Evolutionary conservation across 306 rosid genomes (phyloP), one percentile per base, ranked within the genome.

Genomic region (Lathyrus sativus): DNA sequence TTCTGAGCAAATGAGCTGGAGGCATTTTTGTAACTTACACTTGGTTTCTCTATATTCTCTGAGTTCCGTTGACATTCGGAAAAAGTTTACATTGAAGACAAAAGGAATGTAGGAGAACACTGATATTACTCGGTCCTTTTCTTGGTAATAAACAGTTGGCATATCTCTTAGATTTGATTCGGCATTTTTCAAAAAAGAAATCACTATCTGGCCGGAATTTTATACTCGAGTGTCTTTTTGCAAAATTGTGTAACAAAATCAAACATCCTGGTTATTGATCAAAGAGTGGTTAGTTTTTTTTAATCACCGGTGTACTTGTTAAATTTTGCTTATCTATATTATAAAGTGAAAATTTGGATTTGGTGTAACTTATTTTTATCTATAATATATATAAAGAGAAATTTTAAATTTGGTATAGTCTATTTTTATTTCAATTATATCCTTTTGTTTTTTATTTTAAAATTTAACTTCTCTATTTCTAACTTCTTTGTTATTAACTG

Each of bases 1-100:
- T 55, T 72, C 44, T 76, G 72, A 72, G 77, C 59, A 14, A 44
- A 48, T 77, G 60, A 42, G 79, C 72, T 71, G 79, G 78, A 50
- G 86, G 68, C 84, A 68, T 67, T 71, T 82, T 75, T 72, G 63
- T 77, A 70, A 28, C 15, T 67, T 10, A 60, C 45, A 31, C 54
- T 4, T 58, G 56, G 35, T 46, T 77, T 35, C n/a, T 56, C 17
- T 69, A 61, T 71, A 46, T 73, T 28, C 59, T 45, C 67, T 55
- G 59, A 26, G 45, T 64, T 75, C 5, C 37, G 42, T 38, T 55
- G 62, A 45, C 42, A 65, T 55, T 45, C 35, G 44, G 53, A 56
- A 54, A 53, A 54, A 72, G 18, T 63, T 10, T 33, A 39, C 5
- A n/a, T 68, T 14, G 22, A 43, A 56, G 26, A 15, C 58, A 61